These are phyloP conservation scores for Adansonia grandidieri DNA, from an alignment of 441 rosid genomes.

Conservation along the genomic window DNA sequence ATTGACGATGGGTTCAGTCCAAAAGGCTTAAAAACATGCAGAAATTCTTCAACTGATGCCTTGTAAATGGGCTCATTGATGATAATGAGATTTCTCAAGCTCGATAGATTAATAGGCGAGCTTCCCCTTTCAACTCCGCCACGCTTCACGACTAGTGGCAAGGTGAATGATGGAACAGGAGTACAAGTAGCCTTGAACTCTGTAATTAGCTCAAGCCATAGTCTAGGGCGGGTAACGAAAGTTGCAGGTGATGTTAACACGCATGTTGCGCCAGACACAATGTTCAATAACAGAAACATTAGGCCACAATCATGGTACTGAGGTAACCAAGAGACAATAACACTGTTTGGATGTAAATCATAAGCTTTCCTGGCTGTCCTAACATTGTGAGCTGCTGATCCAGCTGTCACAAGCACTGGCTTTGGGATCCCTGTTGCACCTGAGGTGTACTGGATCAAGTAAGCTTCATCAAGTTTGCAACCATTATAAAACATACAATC, in stretches of 20 bases:
- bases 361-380: slow-evolving; percentile 63
- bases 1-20: slow-evolving; percentile 54
- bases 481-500: slow-evolving; percentile 37
- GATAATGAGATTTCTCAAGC: slow-evolving; percentile 56
- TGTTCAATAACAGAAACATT: slow-evolving; percentile 55
- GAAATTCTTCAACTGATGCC: slow-evolving; percentile 49
- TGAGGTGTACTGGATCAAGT: slow-evolving; percentile 70
- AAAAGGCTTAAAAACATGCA: slow-evolving; percentile 38
- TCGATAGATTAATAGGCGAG: slow-evolving; percentile 35
- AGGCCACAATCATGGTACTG: slow-evolving; percentile 77
- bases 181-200: slow-evolving; percentile 57
- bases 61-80: slow-evolving; percentile 64
- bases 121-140: slow-evolving; percentile 44
- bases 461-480: slow-evolving; percentile 48
- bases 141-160: slow-evolving; percentile 59
- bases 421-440: slow-evolving; percentile 72
- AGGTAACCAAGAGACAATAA: slow-evolving; percentile 63
- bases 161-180: slow-evolving; percentile 67
- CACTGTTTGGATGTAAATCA: slow-evolving; percentile 56
- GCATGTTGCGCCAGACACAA: slow-evolving; percentile 59
- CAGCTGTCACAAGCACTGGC: slow-evolving; percentile 62
- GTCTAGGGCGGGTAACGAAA: slow-evolving; percentile 51
- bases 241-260: slow-evolving; percentile 49
- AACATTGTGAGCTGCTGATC: slow-evolving; percentile 68
- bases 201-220: slow-evolving; percentile 63